Base-by-base conservation (phyloP, 768 basidiomycete species). In the Crassisporium funariophilum region DNA sequence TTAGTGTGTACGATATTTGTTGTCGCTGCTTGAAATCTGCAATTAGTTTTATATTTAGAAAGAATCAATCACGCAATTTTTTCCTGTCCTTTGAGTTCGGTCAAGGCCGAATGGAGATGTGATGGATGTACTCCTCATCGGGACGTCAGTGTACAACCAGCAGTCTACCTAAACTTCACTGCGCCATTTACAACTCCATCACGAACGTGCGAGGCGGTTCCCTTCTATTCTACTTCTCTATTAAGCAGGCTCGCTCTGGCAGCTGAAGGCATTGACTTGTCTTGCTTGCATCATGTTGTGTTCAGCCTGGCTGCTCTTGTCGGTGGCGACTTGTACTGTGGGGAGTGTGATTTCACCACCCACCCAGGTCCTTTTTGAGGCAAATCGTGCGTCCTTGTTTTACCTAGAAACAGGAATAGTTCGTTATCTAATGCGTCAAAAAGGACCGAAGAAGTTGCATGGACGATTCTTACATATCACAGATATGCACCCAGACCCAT, bases 381-480 rank as follows among this genome's bases (percentile, higher is more conserved):
- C 64, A 16, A 53, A 69, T 25, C 36, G 49, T 20, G 58, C 46
- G 9, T 65, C 70, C 71, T 57, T 53, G 71, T 31, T 16, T 10
- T 19, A 13, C 13, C 20, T 21, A 12, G 17, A 13, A 24, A 19
- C 21, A 15, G 6, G 36, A 23, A 16, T 36, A 40, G 45, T 44
- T 45, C 41, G 25, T 47, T 15, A 38, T 41, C 44, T 40, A 40
- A 24, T 10, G 50, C 27, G 37, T 44, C 31, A 43, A 56, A 58
- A 61, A 75, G 73, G 67, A 46, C 71, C 71, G 33, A 75, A 66
- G 47, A 81, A 76, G 60, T 71, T 88, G 15, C 79, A 80, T 46
- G 86, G 87, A 8, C 79, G 87, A 36, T 91, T 91, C 66, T 63
- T 92, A 19, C 88, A 91, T 50, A 82, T 92, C 52, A 89, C 88